phyloP scores from a whole-genome alignment of 371 early-diverging fungal genomes.

The Mortierella polycephala region DNA sequence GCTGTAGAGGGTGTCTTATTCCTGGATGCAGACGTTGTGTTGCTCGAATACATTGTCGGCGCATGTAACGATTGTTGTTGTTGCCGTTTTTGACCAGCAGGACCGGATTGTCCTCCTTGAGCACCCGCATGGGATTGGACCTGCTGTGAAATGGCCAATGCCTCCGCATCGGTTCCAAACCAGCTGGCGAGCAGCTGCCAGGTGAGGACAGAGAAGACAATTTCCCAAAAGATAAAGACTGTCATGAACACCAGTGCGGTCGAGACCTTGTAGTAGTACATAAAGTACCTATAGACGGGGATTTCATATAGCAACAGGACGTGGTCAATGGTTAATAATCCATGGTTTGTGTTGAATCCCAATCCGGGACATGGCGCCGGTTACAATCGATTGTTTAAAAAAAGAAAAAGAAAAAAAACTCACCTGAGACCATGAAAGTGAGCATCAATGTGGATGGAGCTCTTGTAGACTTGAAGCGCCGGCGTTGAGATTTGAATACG shows the following conservation, averaged over 20 bases:
- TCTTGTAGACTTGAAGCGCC: conserved; percentile 78
- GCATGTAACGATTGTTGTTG: conserved; percentile 24
- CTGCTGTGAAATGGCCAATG: conserved; percentile 37
- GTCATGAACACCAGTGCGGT: conserved; percentile 77
- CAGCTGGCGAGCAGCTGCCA: conserved; percentile 71
- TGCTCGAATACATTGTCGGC: conserved; percentile 11
- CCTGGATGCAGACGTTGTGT: conserved; percentile 6
- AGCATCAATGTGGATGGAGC: conserved; percentile 76
- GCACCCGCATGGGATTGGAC: conserved; percentile 11
- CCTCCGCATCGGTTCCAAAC: conserved; percentile 46
- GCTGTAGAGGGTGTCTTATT: conserved; percentile 5
- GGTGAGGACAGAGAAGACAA: conserved; percentile 72
- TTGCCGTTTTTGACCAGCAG: background rate
- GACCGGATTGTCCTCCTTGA: conserved; percentile 15
- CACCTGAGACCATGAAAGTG: conserved; percentile 90
- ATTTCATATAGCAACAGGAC: conserved; percentile 42
- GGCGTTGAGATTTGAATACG: conserved; percentile 70
- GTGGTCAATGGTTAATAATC: too few relatives aligned
- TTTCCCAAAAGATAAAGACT: conserved; percentile 80
- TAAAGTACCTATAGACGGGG: conserved; percentile 65
- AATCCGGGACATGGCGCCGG: background rate
- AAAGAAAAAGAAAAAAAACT: too few relatives aligned
- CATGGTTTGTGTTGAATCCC: too few relatives aligned
- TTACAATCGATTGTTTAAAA: conserved; percentile 58
- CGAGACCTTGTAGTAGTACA: conserved; percentile 86